Conservation (phyloP, 257 asterid species). For the Marsdenia floribunda region DNA sequence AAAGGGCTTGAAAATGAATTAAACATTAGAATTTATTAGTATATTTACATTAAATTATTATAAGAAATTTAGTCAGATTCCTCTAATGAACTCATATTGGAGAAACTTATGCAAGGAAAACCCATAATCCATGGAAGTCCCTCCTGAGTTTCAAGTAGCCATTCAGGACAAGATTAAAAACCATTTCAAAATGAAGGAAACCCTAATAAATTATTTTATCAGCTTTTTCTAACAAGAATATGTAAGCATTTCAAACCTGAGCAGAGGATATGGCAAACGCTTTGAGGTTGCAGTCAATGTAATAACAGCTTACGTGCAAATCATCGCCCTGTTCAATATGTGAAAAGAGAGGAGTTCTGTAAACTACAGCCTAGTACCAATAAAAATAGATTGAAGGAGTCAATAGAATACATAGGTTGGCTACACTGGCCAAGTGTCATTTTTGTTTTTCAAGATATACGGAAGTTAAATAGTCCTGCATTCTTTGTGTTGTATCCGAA, state of each 20-base stretch:
- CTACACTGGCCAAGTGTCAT: not conserved
- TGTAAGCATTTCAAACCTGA: slow-evolving; percentile 44
- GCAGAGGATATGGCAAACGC: slow-evolving; percentile 78
- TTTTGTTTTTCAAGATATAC: not conserved
- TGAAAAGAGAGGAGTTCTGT: not conserved
- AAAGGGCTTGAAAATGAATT: not conserved
- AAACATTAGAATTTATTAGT: not conserved
- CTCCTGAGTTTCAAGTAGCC: not conserved
- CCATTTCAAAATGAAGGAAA: not conserved
- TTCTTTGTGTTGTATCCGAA: not conserved
- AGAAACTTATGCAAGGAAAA: not conserved
- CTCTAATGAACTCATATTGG: not conserved
- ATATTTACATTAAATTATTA: not conserved
- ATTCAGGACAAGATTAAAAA: not conserved
- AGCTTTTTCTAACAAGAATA: not conserved
- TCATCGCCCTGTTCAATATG: slow-evolving; percentile 54
- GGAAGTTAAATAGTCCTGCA: not conserved
- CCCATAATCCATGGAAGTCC: not conserved
- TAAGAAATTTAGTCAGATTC: not conserved
- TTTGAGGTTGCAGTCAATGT: slow-evolving; percentile 61
- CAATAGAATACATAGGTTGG: not conserved
- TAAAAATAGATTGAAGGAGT: not conserved
- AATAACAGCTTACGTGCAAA: slow-evolving; percentile 74
- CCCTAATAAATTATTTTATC: not conserved
- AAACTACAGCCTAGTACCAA: not conserved